Evolutionary conservation across 225 moss, liverwort and hornwort genomes (phyloP), one percentile per base, ranked within the genome.

Genomic region (Straminergon stramineum): DNA sequence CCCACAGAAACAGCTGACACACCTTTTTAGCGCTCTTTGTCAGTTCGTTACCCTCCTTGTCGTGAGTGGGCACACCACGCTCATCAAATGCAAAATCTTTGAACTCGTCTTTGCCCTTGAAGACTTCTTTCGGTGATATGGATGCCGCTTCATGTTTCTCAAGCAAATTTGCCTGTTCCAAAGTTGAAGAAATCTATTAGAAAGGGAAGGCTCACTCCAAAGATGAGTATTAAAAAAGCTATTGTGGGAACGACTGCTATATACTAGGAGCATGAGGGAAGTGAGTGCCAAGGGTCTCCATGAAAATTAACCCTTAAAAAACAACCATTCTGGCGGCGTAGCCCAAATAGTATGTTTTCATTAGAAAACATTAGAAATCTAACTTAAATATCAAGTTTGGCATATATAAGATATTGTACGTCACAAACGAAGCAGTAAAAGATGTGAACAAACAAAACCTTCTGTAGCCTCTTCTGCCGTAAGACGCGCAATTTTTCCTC

Each of bases 51-150:
- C 96, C 96, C 51, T 91, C 93, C 62, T 90, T 93, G 82, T 97
- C 94, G 84, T 95, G 96, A 89, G 95, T 96, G 82, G 97, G 96
- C 55, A 96, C 89, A 83, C 96, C 96, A 92, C 94, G 94, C 67
- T 84, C 89, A 92, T 93, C 96, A 76, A 96, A 95, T 75, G 90
- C 91, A 78, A 87, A 91, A 52, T 79, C 91, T 75, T 93, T 94
- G 84, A 94, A 97, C 78, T 98, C 95, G 26, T 79, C 84, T 87
- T 73, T 92, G 39, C 88, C 90, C 84, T 91, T 92, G 53, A 96
- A 96, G 32, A 95, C 73, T n/a, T 92, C 94, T 52, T 74, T 91
- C 37, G 96, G 95, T 81, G 94, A 87, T 85, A 88, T 73, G 34
- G 89, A 89, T 79, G 96, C 95, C 51, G 92, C 90, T 85, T 96